A percentile compares a stretch with the other conserved stretches of the same genome.
These are phyloP conservation scores for Serpula lacrymans DNA, from an alignment of 768 basidiomycete species.

Conservation along the genomic window DNA sequence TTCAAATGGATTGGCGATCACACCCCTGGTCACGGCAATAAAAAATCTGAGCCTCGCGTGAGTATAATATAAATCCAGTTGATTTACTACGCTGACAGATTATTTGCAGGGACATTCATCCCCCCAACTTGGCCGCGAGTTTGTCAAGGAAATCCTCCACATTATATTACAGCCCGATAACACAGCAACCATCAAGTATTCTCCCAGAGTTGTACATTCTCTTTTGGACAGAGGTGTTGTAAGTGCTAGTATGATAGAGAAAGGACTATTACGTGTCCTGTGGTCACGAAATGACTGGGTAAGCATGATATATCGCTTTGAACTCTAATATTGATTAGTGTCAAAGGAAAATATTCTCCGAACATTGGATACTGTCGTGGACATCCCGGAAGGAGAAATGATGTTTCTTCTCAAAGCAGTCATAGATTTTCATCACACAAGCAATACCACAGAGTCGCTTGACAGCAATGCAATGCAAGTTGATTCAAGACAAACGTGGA, in stretches of 20 bases:
- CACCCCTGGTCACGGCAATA: conserved; percentile 17
- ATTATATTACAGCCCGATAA: conserved; percentile 43
- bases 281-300: conserved; percentile 68
- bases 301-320: conserved; percentile 11
- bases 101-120: no score
- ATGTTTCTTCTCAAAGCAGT: conserved; percentile 49
- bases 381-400: conserved; percentile 65
- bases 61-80: conserved; percentile 2
- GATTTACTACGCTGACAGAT: background rate
- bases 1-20: conserved; percentile 54
- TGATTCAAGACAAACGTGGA: conserved; percentile 24
- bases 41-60: conserved; percentile 10
- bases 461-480: conserved; percentile 38
- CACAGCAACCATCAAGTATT: conserved; percentile 39
- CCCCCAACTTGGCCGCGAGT: conserved; percentile 44
- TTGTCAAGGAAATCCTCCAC: conserved; percentile 59
- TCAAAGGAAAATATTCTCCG: conserved; percentile 39
- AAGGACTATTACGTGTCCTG: conserved; percentile 53
- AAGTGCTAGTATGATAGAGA: conserved; percentile 58
- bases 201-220: conserved; percentile 52
- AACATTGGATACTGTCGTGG: conserved; percentile 52
- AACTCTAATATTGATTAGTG: background rate
- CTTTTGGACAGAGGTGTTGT: conserved; percentile 58
- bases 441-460: no score
- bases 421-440: conserved; percentile 29